Evolutionary conservation across 2,329 filamentous ascomycete genomes (phyloP).

Genomic region (Colletotrichum liaoningense): DNA sequence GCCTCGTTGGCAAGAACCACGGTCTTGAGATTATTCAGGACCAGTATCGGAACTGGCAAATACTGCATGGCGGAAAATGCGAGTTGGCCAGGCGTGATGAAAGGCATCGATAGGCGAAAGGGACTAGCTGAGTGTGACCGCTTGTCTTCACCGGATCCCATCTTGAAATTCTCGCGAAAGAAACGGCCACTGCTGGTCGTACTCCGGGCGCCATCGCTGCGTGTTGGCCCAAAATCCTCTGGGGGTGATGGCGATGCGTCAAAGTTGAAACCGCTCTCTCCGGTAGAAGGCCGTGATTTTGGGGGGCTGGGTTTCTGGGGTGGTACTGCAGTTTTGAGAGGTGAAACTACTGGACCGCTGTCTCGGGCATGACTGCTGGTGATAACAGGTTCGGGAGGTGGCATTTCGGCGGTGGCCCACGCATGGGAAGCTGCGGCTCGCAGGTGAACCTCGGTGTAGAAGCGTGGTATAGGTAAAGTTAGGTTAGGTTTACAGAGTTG

Average conservation of each 20-base stretch:
- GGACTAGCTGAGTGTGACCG: slow-evolving; percentile 51
- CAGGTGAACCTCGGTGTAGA: background rate
- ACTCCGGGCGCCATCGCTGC: slow-evolving; percentile 16
- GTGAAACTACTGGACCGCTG: slow-evolving; percentile 10
- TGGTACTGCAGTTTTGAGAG: background rate
- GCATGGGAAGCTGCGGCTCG: slow-evolving; percentile 32
- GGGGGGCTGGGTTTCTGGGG: background rate
- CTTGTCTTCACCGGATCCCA: slow-evolving; percentile 36
- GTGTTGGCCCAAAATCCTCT: background rate
- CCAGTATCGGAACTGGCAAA: slow-evolving; percentile 77
- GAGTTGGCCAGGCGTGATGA: slow-evolving; percentile 62
- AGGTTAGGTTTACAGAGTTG: background rate
- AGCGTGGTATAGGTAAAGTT: background rate
- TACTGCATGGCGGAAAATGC: slow-evolving; percentile 79
- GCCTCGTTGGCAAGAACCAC: slow-evolving; percentile 81
- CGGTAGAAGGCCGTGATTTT: slow-evolving; percentile 2
- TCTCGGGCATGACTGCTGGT: slow-evolving; percentile 12
- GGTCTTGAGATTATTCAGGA: slow-evolving; percentile 76
- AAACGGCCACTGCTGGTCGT: slow-evolving; percentile 44
- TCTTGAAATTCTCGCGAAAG: slow-evolving; percentile 45
- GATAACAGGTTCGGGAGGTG: slow-evolving; percentile 20
- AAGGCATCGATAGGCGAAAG: slow-evolving; percentile 55
- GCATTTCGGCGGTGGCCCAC: slow-evolving; percentile 29
- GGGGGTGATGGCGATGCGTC: background rate
- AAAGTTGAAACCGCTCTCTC: slow-evolving; percentile 25